Conservation (phyloP, 1,284 basidiomycete genomes). For the Ganoderma lucidum region DNA sequence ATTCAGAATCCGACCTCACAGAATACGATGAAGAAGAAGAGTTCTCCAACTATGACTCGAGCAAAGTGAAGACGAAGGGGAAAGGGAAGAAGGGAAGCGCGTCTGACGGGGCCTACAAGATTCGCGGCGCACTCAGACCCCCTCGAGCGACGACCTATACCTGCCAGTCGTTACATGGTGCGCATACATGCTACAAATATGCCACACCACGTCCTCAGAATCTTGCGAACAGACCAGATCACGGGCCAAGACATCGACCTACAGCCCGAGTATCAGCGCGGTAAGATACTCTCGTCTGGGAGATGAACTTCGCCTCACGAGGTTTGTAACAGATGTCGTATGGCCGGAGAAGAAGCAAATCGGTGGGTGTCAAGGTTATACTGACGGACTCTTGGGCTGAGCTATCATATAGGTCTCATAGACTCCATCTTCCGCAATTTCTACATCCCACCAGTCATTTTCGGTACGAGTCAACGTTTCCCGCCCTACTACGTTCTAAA, state of each 20-base stretch:
- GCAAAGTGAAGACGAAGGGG: conserved; percentile 33
- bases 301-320: neutral
- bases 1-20: conserved; percentile 50
- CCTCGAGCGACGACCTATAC: conserved; percentile 75
- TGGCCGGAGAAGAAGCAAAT: conserved; percentile 57
- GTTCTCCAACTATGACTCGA: conserved; percentile 15
- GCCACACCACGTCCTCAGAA: neutral
- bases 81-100: conserved; percentile 9
- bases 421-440: conserved; percentile 65
- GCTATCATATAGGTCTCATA: conserved; percentile 47
- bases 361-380: conserved; percentile 26
- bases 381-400: neutral
- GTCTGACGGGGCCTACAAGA: conserved; percentile 46
- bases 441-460: conserved; percentile 63
- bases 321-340: conserved; percentile 61
- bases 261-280: conserved; percentile 80
- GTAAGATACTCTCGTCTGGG: conserved; percentile 43
- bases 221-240: conserved; percentile 60
- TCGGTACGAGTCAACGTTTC: conserved; percentile 43
- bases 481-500: neutral
- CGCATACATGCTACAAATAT: conserved; percentile 9
- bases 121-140: conserved; percentile 63
- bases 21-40: conserved; percentile 44
- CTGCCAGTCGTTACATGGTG: conserved; percentile 71
- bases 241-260: conserved; percentile 65